phyloP scores from a whole-genome alignment of 805 yeast species.

The Geotrichum ghanense region DNA sequence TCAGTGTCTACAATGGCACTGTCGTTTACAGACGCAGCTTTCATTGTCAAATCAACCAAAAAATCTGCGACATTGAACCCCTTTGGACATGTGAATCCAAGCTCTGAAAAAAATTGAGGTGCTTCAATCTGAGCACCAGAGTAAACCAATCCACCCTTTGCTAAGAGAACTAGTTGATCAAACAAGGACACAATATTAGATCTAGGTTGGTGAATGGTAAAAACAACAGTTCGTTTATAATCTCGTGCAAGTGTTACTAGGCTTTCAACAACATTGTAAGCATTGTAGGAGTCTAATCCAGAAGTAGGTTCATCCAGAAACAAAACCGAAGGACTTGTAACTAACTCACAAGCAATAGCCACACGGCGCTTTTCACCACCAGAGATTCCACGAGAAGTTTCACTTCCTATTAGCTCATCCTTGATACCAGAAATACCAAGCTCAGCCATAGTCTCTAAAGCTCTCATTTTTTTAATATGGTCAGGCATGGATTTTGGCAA shows the following conservation, averaged over 20 bases:
- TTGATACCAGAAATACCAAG: slow-evolving; percentile 72
- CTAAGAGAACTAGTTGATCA: slow-evolving; percentile 67
- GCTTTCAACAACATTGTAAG: slow-evolving; percentile 80
- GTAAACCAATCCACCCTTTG: slow-evolving; percentile 77
- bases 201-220: slow-evolving; percentile 95
- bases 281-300: slow-evolving; percentile 90
- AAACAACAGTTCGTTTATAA: slow-evolving; percentile 76
- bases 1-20: slow-evolving; percentile 4
- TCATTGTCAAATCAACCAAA: slow-evolving; percentile 81
- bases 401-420: slow-evolving; percentile 81
- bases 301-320: slow-evolving; percentile 92
- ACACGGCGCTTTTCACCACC: slow-evolving; percentile 91
- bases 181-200: slow-evolving; percentile 89
- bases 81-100: slow-evolving; percentile 74
- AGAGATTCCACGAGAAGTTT: slow-evolving; percentile 80
- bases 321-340: slow-evolving; percentile 74
- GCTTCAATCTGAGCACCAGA: slow-evolving; percentile 77
- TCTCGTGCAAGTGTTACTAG: slow-evolving; percentile 69
- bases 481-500: slow-evolving; percentile 74
- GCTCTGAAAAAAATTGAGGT: slow-evolving; percentile 57
- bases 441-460: slow-evolving; percentile 74
- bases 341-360: slow-evolving; percentile 87
- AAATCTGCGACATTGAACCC: slow-evolving; percentile 94
- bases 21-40: slow-evolving; percentile 21
- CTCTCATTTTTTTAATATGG: slow-evolving; percentile 63